Base-by-base conservation (phyloP, 768 basidiomycete species). In the Pisolithus orientalis region DNA sequence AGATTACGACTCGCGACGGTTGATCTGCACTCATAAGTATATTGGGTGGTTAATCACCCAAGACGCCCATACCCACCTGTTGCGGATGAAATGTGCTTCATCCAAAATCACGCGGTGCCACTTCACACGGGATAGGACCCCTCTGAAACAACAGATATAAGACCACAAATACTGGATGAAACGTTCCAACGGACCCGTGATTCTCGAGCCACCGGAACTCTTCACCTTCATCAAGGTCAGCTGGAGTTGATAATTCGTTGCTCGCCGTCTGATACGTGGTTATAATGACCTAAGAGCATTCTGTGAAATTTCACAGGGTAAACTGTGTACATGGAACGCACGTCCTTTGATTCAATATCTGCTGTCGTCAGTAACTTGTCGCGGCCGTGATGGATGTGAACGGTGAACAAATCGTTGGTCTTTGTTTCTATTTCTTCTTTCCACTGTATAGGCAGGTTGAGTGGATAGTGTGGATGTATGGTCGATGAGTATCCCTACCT, bases 241-340 rank as follows among this genome's bases (percentile, higher is more conserved):
- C 67, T 6, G 82, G 82, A 21, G 80, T 72, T 21, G 60, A 53
- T 54, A 84, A 83, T 62, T 90, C 84, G 37, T 68, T 64, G 49
- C 72, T 75, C n/a, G 90, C 69, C 0, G 85, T 88, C 51, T 84
- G 83, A 58, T 90, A 90, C 1, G 87, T 87, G 1, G 89, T 91
- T 48, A 92, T 75, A 24, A 92, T 72, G 34, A 89, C 75, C 78
- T 90, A 45, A 21, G 14, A 45, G 40, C 27, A 47, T 14, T 51
- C 57, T 25, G 51, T 40, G 34, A 27, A 31, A 14, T 29, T 31
- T 29, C 16, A 39, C 49, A 16, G 21, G 4, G 9, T 14, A 44
- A 39, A 50, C 6, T 48, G 39, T 32, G 21, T 44, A 38, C 16
- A 31, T 16, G 39, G 29, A 51, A 49, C 70, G 47, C 57, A 84